Base-by-base conservation (phyloP, 768 basidiomycete species). In the Xerocomellus dryophilus region DNA sequence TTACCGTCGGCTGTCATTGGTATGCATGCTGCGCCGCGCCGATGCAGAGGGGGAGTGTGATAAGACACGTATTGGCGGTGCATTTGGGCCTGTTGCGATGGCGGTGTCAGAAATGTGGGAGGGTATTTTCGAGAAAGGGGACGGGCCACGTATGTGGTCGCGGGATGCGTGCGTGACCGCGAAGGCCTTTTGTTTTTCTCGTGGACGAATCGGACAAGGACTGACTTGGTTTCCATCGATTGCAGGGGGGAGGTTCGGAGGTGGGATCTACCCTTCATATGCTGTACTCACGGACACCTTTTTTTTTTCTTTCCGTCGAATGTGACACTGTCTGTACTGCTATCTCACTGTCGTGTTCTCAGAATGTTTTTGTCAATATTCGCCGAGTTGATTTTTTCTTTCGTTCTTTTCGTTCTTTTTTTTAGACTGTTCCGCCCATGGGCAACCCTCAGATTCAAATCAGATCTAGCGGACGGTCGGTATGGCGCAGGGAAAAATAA, bases 31-130 rank as follows among this genome's bases (percentile, higher is more conserved):
- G 21, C 2, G 60, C 61, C 7, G 47, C 53, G 1, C 63, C 54
- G 1, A 64, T 64, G 63, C 60, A 64, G n/a, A 58, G 61, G 7
- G 64, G 63, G 0, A 64, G 64, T 10, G 12, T 64, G 9, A 52
- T 63, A 15, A 31, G 63, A 5, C 63, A 64, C 43, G 2, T 64
- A 3, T 23, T 63, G 27, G 29, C 64, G 0, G 64, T 64, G 5
- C 63, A 64, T 21, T 18, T 64, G 29, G 40, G 38, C 9, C 14
- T 64, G 15, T 29, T 64, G 31, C 52, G 61, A 1, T 64, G 63
- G 63, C 48, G 15, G 11, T 64, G 63, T 10, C 48, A 50, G n/a
- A 9, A 3, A 1, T 64, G 63, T 25, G 46, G 52, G 8, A 56
- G 20, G 43, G 38, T 48, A 1, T 63, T 66, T 29, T 66, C 63